A percentile compares a stretch with the other conserved stretches of the same genome.
phyloP scores from a whole-genome alignment of 306 rosid genomes.

The Lablab purpureus region DNA sequence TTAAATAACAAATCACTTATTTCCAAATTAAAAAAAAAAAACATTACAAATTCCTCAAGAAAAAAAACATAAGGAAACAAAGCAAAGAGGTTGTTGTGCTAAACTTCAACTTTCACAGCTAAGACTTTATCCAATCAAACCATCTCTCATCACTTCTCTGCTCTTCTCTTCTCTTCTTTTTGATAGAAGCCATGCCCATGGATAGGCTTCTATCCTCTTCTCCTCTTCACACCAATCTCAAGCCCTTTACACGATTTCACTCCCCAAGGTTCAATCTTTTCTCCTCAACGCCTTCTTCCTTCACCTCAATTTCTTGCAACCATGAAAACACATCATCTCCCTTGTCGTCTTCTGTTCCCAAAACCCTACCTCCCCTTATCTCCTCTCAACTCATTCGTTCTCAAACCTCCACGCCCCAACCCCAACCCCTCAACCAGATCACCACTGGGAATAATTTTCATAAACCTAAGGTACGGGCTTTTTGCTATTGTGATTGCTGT shows the following conservation, averaged over 20 bases:
- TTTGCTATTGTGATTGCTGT: not conserved
- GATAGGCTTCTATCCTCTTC: constrained; percentile 88
- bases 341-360: constrained; percentile 44
- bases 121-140: constrained; percentile 51
- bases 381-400: constrained; percentile 42
- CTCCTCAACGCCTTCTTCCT: constrained; percentile 39
- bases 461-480: constrained; percentile 64
- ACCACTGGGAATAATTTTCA: constrained; percentile 42
- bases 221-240: constrained; percentile 56
- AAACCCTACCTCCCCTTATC: constrained; percentile 24
- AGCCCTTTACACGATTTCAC: constrained; percentile 44
- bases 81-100: not conserved
- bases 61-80: not conserved
- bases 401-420: constrained; percentile 42
- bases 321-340: constrained; percentile 51
- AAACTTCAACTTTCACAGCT: not conserved
- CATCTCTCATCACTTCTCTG: not conserved
- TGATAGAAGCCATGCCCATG: constrained; percentile 76
- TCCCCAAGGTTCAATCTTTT: constrained; percentile 53
- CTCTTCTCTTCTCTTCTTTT: constrained; percentile 8
- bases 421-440: constrained; percentile 53
- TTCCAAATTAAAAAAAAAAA: no score
- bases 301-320: constrained; percentile 53
- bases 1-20: no score
- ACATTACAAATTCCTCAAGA: not conserved